Evolutionary conservation across 1,139 yeast species (phyloP), one percentile per base, ranked within the genome.

Genomic region (Candida buenavistaensis): DNA sequence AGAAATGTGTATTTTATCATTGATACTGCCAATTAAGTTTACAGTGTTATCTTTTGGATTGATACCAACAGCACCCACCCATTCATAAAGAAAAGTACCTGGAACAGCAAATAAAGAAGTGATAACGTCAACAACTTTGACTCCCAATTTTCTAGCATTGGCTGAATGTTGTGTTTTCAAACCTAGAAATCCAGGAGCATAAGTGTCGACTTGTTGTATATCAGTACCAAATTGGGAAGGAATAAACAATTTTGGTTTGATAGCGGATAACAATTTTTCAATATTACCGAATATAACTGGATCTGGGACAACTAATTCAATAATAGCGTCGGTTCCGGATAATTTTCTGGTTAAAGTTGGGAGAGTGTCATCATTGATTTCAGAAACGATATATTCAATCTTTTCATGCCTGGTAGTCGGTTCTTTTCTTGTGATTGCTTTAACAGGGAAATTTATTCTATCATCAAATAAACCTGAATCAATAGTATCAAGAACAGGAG

Each of bases 181-280:
- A 1, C 37, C 47, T 21, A 75, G 50, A 45, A 66, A 61, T 1
- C 66, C 67, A 3, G 69, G 68, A 19, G 62, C 52, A 35, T 46
- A 39, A 16, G 42, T 44, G 8, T 45, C 41, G n/a, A 51, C 53
- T 12, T 52, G 47, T 9, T 28, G 26, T 16, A 53, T 51, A 33
- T 76, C 77, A 26, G 62, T 50, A 30, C 87, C 87, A 47, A 75
- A 80, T 49, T 80, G 85, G 3, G 85, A 74, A 23, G 86, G 83
- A 39, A 80, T 68, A 55, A 69, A 79, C 23, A 79, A 48, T 51
- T 75, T 72, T 30, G 80, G 78, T 47, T 64, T 68, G 26, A 70
- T 68, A 12, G 50, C 51, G 5, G 52, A 49, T 3, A 72, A 66
- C 4, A 78, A 47, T 35, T 55, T 48, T 42, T 63, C 69, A 24